phyloP scores from a whole-genome alignment of 208 protist genomes.

The Acanthamoeba sp. region DNA sequence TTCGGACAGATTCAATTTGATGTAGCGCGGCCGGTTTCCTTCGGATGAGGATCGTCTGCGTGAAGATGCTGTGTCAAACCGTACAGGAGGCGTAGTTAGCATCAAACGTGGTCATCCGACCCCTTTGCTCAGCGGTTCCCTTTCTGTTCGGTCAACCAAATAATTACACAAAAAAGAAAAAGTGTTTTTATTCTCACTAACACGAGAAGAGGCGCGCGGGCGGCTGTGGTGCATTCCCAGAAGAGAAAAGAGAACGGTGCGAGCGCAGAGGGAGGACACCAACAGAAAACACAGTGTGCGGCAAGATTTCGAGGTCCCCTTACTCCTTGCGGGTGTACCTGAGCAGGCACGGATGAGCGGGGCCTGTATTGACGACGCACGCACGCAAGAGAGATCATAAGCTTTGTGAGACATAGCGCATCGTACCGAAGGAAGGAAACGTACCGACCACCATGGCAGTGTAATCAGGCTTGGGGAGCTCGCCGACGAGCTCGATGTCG shows the following conservation, averaged over 20 bases:
- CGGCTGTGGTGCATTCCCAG: too few relatives aligned
- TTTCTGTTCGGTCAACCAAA: background rate
- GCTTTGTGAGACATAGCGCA: background rate
- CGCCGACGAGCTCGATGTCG: conserved; percentile 91
- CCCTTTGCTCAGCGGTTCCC: background rate
- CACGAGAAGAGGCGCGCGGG: too few relatives aligned
- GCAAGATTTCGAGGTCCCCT: background rate
- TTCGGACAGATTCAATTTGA: background rate
- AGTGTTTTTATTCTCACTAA: too few relatives aligned
- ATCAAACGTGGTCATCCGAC: background rate
- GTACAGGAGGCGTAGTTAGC: background rate
- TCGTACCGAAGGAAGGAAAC: background rate
- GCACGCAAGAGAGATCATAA: background rate
- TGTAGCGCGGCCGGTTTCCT: background rate
- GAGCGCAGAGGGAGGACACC: too few relatives aligned
- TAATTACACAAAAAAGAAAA: too few relatives aligned
- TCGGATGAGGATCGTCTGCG: too few relatives aligned
- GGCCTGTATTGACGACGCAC: background rate
- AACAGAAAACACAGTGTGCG: too few relatives aligned
- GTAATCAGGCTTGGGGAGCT: conserved; percentile 92
- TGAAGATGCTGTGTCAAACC: background rate
- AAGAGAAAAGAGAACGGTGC: too few relatives aligned
- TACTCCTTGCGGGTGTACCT: conserved; percentile 70
- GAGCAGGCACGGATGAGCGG: conserved; percentile 25
- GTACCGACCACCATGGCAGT: conserved; percentile 78